Evolutionary conservation across 139 green algal genomes (phyloP), one percentile per base, ranked within the genome.

Genomic region (Volvox africanus): DNA sequence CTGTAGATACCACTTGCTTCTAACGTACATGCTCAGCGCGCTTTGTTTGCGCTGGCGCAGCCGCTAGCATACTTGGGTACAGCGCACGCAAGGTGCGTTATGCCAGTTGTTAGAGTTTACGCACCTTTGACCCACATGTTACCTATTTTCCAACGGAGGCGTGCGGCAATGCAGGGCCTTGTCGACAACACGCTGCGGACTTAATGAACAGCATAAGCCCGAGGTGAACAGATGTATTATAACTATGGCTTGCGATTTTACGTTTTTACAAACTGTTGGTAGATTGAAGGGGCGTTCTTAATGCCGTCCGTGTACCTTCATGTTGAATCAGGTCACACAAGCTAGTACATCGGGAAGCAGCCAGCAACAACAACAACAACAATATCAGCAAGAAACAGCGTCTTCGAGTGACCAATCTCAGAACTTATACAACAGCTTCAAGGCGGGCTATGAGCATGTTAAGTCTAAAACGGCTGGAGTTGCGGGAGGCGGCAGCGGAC

Each of bases 381-480:
- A n/a, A n/a, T n/a, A 93, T 78, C 91, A 93, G 86, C 36, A 89
- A 75, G 18, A 30, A 50, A 17, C 65, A 61, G 14, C 36, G 30
- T 32, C 61, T 33, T 18, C 61, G 62, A 32, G 82, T 6, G 88
- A 91, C 11, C 87, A 93, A 32, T 80, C 80, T 75, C 86, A 94
- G 75, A 79, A 83, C 55, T 87, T 92, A 26, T 93, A 89, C 83
- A 69, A 73, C 33, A 89, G 20, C 35, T 93, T 95, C 78, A 92
- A 94, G 78, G 71, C 84, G 5, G 89, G 93, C 24, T 93, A 89
- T 36, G 82, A 92, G 32, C n/a, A 78, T 21, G 68, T 92, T 0
- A 91, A 89, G 75, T 77, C 37, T 33, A 88, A 80, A 73, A 86
- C 80, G 17, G 67, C 82, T 50, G 83, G 50, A n/a, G 77, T 75